Conservation (phyloP, 169 alveolate genomes). For the Eimeria praecox region DNA sequence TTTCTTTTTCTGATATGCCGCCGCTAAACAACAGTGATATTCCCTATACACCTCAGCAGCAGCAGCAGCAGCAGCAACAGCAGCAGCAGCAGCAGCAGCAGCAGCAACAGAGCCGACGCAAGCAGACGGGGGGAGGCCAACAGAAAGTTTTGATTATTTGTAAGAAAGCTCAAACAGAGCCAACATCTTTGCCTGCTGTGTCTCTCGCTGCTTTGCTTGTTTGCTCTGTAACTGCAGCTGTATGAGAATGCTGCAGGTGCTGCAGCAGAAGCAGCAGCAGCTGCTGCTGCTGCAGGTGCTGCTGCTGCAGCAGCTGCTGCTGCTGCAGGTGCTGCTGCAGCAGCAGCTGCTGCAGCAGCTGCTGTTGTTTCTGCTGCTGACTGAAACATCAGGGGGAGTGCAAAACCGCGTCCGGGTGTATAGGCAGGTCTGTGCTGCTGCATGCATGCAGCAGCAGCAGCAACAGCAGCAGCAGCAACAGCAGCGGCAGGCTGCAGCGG, state of each 20-base stretch:
- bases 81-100: no score
- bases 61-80: conserved; percentile 53
- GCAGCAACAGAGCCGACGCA: background rate
- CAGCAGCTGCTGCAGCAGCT: no score
- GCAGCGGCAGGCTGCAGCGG: no score
- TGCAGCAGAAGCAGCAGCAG: background rate
- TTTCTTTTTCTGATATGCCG: background rate
- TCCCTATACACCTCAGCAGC: conserved; percentile 14
- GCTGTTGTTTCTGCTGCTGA: no score
- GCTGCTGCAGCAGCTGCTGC: conserved; percentile 1
- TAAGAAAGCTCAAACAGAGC: background rate
- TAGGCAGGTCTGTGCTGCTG: background rate
- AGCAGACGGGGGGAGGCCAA: background rate
- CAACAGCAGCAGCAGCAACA: conserved; percentile 4
- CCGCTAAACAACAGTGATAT: background rate
- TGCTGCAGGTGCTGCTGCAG: no score
- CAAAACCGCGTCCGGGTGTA: background rate
- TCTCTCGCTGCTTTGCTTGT: conserved; percentile 32
- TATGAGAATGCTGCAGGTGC: background rate
- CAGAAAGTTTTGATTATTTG: conserved; percentile 9
- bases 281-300: background rate
- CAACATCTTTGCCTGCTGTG: background rate
- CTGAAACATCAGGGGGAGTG: no score
- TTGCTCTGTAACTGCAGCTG: conserved; percentile 34
- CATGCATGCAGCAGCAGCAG: background rate